Percentiles rank a stretch among this genome's conserved stretches.
phyloP scores from a whole-genome alignment of 1,284 basidiomycete species.

The Pseudozyma flocculosa region DNA sequence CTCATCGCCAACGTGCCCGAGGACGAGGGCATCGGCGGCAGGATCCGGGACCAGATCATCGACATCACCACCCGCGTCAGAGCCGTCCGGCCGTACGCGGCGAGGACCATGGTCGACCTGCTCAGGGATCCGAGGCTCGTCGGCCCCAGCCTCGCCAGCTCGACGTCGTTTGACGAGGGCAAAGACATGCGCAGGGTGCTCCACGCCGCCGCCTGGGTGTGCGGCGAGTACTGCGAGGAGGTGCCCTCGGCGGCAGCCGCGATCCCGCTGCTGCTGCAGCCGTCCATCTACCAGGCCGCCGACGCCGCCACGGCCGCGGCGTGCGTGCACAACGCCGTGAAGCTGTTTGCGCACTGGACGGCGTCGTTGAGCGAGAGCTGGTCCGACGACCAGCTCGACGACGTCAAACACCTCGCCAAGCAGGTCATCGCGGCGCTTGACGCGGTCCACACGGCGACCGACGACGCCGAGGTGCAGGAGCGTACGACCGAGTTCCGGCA shows the following conservation, averaged over 20 bases:
- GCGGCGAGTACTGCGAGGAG: conserved; percentile 77
- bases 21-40: conserved; percentile 67
- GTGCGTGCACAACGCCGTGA: conserved; percentile 79
- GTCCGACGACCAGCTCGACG: conserved; percentile 69
- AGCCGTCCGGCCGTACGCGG: conserved; percentile 73
- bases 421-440: conserved; percentile 65
- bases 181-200: conserved; percentile 66
- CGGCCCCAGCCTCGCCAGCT: conserved; percentile 50
- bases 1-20: conserved; percentile 68
- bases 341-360: conserved; percentile 83
- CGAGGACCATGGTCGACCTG: conserved; percentile 76
- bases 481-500: conserved; percentile 78
- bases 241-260: conserved; percentile 38
- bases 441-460: conserved; percentile 62
- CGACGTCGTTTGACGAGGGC: conserved; percentile 65
- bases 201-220: conserved; percentile 91
- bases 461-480: conserved; percentile 86
- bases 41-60: conserved; percentile 78
- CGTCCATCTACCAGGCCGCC: conserved; percentile 18
- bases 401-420: conserved; percentile 67
- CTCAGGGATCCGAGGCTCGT: conserved; percentile 65
- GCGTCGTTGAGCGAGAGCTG: conserved; percentile 73
- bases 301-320: conserved; percentile 26
- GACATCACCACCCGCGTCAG: conserved; percentile 82
- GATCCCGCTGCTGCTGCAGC: conserved; percentile 63